phyloP scores from a whole-genome alignment of 2,329 filamentous ascomycete genomes.

The Rhinocladiella mackenziei region DNA sequence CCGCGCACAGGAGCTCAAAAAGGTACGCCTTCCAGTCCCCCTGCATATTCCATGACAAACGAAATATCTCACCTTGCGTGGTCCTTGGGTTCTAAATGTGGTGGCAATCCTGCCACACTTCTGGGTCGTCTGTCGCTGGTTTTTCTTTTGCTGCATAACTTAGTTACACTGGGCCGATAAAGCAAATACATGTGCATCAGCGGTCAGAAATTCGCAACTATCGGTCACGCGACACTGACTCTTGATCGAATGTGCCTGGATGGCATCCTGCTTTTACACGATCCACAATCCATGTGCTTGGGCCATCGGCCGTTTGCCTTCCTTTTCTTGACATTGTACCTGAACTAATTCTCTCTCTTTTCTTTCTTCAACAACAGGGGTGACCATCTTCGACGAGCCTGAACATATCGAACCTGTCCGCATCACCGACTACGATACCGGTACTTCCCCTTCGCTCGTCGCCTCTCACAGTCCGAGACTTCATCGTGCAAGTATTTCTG shows the following conservation, averaged over 20 bases:
- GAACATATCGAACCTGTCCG: conserved; percentile 27
- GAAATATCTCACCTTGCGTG: conserved; percentile 1
- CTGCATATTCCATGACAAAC: conserved; percentile 5
- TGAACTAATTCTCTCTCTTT: neutral
- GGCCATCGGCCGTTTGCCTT: too few species aligned
- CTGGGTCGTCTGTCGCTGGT: too few species aligned
- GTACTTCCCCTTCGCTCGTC: conserved; percentile 20
- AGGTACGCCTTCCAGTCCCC: conserved; percentile 14
- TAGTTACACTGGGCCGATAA: too few species aligned
- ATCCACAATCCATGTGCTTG: neutral
- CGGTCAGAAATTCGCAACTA: too few species aligned
- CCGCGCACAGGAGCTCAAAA: conserved; percentile 22
- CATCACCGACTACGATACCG: conserved; percentile 10
- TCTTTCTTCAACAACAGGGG: conserved; percentile 21
- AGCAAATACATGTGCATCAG: too few species aligned
- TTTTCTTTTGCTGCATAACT: too few species aligned
- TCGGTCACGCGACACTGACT: too few species aligned
- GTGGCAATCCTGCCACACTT: too few species aligned
- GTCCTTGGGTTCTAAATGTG: too few species aligned
- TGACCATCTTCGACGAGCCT: conserved; percentile 31
- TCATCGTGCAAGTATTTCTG: conserved; percentile 30
- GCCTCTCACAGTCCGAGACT: conserved; percentile 17
- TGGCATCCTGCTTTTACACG: too few species aligned
- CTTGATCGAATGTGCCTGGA: too few species aligned
- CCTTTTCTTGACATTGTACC: neutral